Conservation (phyloP, 2,329 filamentous ascomycete genomes). For the Byssoonygena ceratinophila region DNA sequence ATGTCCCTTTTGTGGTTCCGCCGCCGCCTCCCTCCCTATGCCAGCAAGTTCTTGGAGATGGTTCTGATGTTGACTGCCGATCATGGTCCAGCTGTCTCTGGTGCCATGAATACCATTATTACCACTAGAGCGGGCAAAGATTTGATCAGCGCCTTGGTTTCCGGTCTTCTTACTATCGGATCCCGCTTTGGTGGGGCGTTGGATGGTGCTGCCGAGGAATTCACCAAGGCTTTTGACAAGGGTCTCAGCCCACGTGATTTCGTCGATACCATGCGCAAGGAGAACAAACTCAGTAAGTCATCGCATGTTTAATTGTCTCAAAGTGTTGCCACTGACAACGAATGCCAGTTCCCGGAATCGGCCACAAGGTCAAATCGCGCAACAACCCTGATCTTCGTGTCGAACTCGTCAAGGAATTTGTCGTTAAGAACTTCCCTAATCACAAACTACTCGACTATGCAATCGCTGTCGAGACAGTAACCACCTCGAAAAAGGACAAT, state of each 20-base stretch:
- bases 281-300: constrained; percentile 86
- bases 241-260: constrained; percentile 97
- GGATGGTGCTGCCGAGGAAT: constrained; percentile 95
- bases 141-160: constrained; percentile 86
- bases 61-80: constrained; percentile 99
- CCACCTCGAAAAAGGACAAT: constrained; percentile 99
- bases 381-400: constrained; percentile 99
- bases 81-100: constrained; percentile 96
- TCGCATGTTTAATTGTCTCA: background rate
- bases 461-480: constrained; percentile 93
- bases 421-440: constrained; percentile 91
- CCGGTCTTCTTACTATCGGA: constrained; percentile 94
- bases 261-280: constrained; percentile 97
- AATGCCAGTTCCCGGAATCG: constrained; percentile 78
- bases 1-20: constrained; percentile 99
- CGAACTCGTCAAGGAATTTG: constrained; percentile 98
- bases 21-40: constrained; percentile 86
- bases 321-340: constrained; percentile 22
- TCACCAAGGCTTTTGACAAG: constrained; percentile 97
- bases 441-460: constrained; percentile 99
- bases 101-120: constrained; percentile 99
- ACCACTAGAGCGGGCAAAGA: constrained; percentile 99
- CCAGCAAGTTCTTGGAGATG: constrained; percentile 99
- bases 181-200: constrained; percentile 97
- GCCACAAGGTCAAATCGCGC: constrained; percentile 97